Evolutionary conservation across 352 stramenopile species (phyloP).

Genomic region (Globisporangium heterothallicum): DNA sequence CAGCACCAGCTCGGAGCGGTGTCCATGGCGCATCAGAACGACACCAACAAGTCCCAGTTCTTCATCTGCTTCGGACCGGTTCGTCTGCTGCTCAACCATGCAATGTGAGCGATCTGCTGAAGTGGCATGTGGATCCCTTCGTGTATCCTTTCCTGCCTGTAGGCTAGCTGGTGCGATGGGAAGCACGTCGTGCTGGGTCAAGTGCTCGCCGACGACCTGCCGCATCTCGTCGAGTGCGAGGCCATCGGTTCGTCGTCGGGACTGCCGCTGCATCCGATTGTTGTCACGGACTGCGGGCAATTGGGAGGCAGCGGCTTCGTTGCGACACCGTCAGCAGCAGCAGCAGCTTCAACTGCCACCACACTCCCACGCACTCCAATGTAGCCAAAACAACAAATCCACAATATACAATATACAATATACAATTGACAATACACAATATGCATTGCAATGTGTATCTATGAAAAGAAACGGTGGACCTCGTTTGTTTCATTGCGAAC

Average conservation of each 20-base stretch:
- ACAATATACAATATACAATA: not conserved
- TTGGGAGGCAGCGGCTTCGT: conserved; percentile 39
- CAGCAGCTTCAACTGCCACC: conserved; percentile 12
- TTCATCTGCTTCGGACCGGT: conserved; percentile 94
- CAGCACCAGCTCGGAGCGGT: conserved; percentile 90
- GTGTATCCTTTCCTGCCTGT: not conserved
- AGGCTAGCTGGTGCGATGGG: conserved; percentile 89
- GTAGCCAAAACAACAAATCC: not conserved
- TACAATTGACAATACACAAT: not conserved
- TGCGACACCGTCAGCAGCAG: conserved; percentile 5
- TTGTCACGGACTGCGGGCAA: conserved; percentile 57
- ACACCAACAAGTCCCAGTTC: conserved; percentile 98
- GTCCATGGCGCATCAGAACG: conserved; percentile 96
- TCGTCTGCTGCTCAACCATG: conserved; percentile 1
- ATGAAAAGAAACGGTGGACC: too few species aligned
- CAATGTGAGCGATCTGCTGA: not conserved
- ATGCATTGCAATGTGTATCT: not conserved
- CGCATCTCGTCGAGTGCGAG: conserved; percentile 42
- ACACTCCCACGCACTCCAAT: not conserved
- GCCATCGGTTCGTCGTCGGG: conserved; percentile 42
- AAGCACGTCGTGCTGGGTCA: conserved; percentile 99
- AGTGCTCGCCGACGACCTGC: conserved; percentile 79
- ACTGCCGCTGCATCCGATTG: conserved; percentile 36
- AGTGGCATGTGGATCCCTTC: not conserved
- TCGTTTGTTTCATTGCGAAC: too few species aligned